phyloP scores from a whole-genome alignment of 2,329 filamentous ascomycete species.

The Colletotrichum ledebouriae region DNA sequence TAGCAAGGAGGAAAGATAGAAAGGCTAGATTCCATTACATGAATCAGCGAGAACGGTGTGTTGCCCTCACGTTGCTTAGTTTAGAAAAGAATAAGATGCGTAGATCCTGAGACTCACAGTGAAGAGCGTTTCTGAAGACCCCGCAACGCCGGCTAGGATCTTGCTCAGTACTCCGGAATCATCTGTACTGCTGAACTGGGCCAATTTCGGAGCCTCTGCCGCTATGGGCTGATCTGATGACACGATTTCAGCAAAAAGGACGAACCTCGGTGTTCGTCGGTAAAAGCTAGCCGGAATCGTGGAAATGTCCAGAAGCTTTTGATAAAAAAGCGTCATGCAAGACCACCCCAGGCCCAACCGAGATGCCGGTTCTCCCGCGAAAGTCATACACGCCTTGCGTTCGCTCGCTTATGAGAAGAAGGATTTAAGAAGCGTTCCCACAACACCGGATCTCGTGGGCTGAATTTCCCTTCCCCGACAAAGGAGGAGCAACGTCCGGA shows the following conservation, averaged over 20 bases:
- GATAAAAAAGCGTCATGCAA: neutral
- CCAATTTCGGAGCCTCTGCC: neutral
- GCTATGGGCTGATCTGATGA: conserved; percentile 7
- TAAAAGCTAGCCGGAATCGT: conserved; percentile 3
- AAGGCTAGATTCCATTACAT: neutral
- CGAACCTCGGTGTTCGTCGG: conserved; percentile 15
- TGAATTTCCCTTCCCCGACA: neutral
- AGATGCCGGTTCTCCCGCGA: conserved; percentile 1
- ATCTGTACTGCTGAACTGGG: conserved; percentile 5
- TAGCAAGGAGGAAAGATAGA: neutral
- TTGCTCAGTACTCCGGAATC: conserved; percentile 30
- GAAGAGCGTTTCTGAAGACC: conserved; percentile 34
- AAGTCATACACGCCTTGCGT: conserved; percentile 3
- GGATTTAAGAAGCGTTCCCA: no score
- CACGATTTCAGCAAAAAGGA: neutral
- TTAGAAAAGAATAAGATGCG: neutral
- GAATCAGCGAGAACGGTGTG: neutral
- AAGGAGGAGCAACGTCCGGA: conserved; percentile 13
- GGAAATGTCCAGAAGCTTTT: neutral
- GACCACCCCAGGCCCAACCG: neutral
- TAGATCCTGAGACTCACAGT: conserved; percentile 16
- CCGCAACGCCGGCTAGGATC: conserved; percentile 33
- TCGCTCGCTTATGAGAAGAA: neutral
- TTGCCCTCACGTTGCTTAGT: conserved; percentile 9
- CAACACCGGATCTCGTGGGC: neutral